Base-by-base conservation (phyloP, 2,329 filamentous ascomycete species). In the Ceratocystis variospora region DNA sequence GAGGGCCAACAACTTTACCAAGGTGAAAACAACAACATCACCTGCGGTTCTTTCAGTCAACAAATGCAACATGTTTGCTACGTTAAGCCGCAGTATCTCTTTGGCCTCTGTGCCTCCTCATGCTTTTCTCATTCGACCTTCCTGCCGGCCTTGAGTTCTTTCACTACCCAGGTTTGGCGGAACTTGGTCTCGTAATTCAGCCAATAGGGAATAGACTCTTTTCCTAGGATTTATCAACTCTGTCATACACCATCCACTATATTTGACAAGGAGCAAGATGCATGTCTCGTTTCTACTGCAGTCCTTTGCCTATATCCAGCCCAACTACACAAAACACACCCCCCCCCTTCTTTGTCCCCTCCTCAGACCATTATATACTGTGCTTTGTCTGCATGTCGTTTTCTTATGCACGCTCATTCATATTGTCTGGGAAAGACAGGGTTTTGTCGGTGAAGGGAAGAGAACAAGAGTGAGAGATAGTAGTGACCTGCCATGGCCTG, bases 211-310 rank as follows among this genome's bases (percentile, higher is more conserved):
- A 12, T 6, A 37, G 55, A 37, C 28, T 17, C 15, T 59, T 59
- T 17, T 33, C 2, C 12, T 12, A 53, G n/a, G 55, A 8, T 33
- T 59, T 0, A 22, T 53, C 25, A 59, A 59, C 17, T 15, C 55
- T 59, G 55, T 59, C 55, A n/a, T n/a, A 59, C 55, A 33, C 25
- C 25, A 59, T 37, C 17, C 55, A 22, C 6, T 17, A 59, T 17
- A 59, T 59, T 31, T 59, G 55, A 59, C 55, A 59, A 59, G 55
- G 55, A 31, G 15, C 7, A 37, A 31, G 55, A 28, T 59, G 55
- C 7, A 57, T 57, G 53, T 57, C 53, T 57, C 25, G 53, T 57
- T 57, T 57, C 22, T 22, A n/a, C 12, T 59, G 55, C 33, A 19
- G 55, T 31, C 15, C 28, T n/a, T 33, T 59, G 17, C 55, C 37